A percentile compares a stretch with the other conserved stretches of the same genome.
Evolutionary conservation across 208 protist species (phyloP).

Genomic region (Acanthamoeba comandoni): DNA sequence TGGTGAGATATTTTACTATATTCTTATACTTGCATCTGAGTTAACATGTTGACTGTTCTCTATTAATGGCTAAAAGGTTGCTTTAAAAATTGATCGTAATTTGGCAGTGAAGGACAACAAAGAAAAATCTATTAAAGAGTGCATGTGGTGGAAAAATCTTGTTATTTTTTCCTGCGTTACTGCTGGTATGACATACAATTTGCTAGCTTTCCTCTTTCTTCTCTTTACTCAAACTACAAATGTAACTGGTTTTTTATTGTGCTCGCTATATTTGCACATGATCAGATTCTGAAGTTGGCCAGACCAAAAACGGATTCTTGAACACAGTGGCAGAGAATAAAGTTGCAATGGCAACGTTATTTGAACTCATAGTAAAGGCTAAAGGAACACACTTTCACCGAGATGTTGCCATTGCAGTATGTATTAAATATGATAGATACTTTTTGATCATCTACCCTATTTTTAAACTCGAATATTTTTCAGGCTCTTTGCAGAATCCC

Average conservation of each 20-base stretch:
- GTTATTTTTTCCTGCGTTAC: conserved; percentile 48
- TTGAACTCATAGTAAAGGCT: conserved; percentile 53
- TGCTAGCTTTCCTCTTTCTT: background rate
- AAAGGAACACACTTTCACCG: conserved; percentile 59
- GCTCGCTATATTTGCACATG: background rate
- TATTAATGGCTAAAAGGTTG: background rate
- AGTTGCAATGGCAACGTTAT: conserved; percentile 11
- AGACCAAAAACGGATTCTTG: conserved; percentile 65
- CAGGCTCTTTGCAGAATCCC: conserved; percentile 32
- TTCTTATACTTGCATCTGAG: background rate
- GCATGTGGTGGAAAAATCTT: conserved; percentile 71
- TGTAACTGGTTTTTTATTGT: no score
- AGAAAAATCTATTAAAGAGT: conserved; percentile 56
- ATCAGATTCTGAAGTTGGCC: conserved; percentile 29
- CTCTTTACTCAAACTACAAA: no score
- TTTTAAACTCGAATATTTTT: background rate
- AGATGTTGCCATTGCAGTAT: conserved; percentile 56
- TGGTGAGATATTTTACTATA: conserved; percentile 7
- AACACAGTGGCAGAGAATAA: conserved; percentile 60
- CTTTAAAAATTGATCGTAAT: conserved; percentile 57
- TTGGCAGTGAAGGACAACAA: background rate
- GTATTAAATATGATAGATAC: background rate
- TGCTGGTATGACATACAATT: conserved; percentile 7
- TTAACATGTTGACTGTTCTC: background rate
- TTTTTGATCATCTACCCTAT: background rate